phyloP scores from a whole-genome alignment of 257 asterid genomes.

The Verbena officinalis region DNA sequence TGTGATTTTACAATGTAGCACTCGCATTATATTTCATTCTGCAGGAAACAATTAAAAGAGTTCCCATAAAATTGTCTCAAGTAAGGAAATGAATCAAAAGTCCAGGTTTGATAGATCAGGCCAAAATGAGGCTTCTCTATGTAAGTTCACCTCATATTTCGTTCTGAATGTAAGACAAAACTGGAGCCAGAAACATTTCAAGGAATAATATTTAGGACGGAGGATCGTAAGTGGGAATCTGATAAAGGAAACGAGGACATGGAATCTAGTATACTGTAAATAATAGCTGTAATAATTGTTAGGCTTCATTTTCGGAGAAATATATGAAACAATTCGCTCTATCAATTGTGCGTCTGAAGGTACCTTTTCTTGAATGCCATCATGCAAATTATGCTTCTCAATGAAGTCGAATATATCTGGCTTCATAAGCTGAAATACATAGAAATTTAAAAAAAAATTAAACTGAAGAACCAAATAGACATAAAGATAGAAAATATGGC shows the following conservation, averaged over 20 bases:
- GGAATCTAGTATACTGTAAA: conserved; percentile 6
- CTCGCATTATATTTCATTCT: too few relatives aligned
- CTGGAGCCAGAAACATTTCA: conserved; percentile 11
- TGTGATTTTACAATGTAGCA: too few relatives aligned
- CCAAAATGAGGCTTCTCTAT: not conserved
- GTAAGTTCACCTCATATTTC: conserved; percentile 7
- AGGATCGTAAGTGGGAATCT: conserved; percentile 15
- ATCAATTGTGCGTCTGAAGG: conserved; percentile 1
- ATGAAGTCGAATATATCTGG: conserved; percentile 89
- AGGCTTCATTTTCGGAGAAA: conserved; percentile 17
- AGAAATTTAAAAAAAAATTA: conserved; percentile 22
- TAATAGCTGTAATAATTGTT: too few relatives aligned
- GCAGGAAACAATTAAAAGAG: too few relatives aligned
- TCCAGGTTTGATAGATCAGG: too few relatives aligned
- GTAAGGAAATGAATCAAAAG: too few relatives aligned
- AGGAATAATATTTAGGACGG: conserved; percentile 8
- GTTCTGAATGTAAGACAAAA: conserved; percentile 21
- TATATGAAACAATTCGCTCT: conserved; percentile 15
- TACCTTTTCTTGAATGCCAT: conserved; percentile 85
- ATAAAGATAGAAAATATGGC: conserved; percentile 16
- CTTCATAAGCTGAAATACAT: conserved; percentile 75
- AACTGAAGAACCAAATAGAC: conserved; percentile 26
- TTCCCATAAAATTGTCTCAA: too few relatives aligned
- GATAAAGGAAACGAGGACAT: not conserved
- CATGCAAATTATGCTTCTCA: conserved; percentile 90